These are phyloP conservation scores for Lipomyces anomalus DNA, from an alignment of 805 yeast species.

Conservation along the genomic window DNA sequence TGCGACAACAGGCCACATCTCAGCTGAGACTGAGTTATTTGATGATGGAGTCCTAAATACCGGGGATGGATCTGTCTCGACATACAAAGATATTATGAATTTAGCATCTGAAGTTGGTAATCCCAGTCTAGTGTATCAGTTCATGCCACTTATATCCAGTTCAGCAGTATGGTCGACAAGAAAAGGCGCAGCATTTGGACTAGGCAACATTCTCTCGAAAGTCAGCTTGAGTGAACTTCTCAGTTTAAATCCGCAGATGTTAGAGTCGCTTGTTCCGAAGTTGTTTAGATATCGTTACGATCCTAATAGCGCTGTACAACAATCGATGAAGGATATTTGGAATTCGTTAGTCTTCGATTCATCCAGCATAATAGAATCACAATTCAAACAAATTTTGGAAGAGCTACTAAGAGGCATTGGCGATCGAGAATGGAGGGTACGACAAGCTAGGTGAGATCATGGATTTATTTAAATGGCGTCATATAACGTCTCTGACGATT, in stretches of 20 bases:
- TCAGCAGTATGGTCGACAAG: conserved; percentile 89
- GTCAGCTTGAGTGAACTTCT: conserved; percentile 63
- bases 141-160: conserved; percentile 84
- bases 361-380: conserved; percentile 45
- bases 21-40: conserved; percentile 75
- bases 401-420: conserved; percentile 69
- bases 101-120: conserved; percentile 94
- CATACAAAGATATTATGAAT: conserved; percentile 73
- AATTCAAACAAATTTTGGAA: conserved; percentile 53
- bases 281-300: conserved; percentile 80
- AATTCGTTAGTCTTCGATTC: conserved; percentile 55
- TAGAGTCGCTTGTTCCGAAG: conserved; percentile 68
- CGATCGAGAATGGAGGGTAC: conserved; percentile 82
- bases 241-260: conserved; percentile 46
- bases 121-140: conserved; percentile 86
- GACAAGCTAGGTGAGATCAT: conserved; percentile 83
- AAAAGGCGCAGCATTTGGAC: conserved; percentile 90
- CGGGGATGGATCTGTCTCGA: conserved; percentile 70
- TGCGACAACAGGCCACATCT: conserved; percentile 54
- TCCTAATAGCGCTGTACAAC: conserved; percentile 67
- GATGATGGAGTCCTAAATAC: conserved; percentile 77
- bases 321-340: conserved; percentile 90
- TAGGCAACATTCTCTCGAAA: conserved; percentile 78
- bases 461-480: too few species aligned
- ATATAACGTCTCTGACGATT: too few species aligned